phyloP scores from a whole-genome alignment of 495 filamentous ascomycete species.

The Aspergillus wentii region DNA sequence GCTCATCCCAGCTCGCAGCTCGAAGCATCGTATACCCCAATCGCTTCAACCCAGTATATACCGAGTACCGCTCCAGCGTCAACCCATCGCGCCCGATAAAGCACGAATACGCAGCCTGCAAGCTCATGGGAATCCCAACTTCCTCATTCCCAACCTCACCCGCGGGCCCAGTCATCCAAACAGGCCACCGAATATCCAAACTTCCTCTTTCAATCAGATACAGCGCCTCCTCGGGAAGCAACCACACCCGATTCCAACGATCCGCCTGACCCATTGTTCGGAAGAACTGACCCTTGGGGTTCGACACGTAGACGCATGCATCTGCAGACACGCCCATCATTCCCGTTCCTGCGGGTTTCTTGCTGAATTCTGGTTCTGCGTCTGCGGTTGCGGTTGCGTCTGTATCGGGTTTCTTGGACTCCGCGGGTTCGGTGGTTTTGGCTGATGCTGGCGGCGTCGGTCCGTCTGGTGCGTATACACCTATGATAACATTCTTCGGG shows the following conservation, averaged over 20 bases:
- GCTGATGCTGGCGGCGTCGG: constrained; percentile 19
- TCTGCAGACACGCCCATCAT: constrained; percentile 24
- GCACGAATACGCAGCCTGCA: constrained; percentile 84
- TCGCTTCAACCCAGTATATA: constrained; percentile 80
- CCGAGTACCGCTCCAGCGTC: constrained; percentile 78
- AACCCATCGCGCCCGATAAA: constrained; percentile 62
- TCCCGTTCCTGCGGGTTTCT: constrained; percentile 15
- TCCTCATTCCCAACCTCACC: constrained; percentile 35
- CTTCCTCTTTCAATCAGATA: constrained; percentile 84
- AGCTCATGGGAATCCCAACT: constrained; percentile 72
- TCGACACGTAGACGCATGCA: constrained; percentile 38
- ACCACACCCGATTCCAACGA: constrained; percentile 59
- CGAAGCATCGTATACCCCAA: constrained; percentile 74
- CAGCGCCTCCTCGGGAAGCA: constrained; percentile 89
- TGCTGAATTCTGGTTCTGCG: constrained; percentile 16
- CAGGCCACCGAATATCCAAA: constrained; percentile 80
- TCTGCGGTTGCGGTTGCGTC: constrained; percentile 15
- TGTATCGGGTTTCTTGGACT: constrained; percentile 13
- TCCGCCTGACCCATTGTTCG: constrained; percentile 54
- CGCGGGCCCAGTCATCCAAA: constrained; percentile 18
- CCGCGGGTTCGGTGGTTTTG: constrained; percentile 1
- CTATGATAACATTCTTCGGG: constrained; percentile 50
- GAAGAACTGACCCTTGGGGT: constrained; percentile 48
- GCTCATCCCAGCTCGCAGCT: constrained; percentile 58
- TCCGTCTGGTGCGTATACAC: constrained; percentile 42